These are phyloP conservation scores for Sugiyamaella sp. DNA, from an alignment of 1,139 yeast genomes.

Conservation along the genomic window DNA sequence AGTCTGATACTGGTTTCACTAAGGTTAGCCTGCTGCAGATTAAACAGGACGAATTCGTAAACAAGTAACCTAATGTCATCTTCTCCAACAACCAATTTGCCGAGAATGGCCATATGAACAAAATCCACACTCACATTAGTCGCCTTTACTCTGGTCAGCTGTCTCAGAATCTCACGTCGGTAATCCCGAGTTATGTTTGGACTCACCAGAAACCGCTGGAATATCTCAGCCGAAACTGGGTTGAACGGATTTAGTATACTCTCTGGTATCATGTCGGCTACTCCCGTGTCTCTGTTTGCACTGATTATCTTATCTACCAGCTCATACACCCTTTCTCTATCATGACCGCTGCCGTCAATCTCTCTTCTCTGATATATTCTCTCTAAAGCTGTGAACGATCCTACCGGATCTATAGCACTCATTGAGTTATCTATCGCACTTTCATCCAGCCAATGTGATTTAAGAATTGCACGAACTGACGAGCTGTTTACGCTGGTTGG, in stretches of 20 bases:
- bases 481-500: not conserved
- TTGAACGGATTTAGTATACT: conserved; percentile 19
- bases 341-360: not conserved
- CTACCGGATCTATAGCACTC: conserved; percentile 15
- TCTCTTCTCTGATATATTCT: not conserved
- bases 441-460: conserved; percentile 20
- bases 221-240: conserved; percentile 17
- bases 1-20: conserved; percentile 27
- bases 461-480: conserved; percentile 4
- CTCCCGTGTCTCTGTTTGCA: conserved; percentile 10
- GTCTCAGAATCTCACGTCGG: conserved; percentile 20
- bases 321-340: conserved; percentile 4
- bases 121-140: conserved; percentile 27
- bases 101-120: conserved; percentile 25
- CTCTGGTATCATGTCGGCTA: conserved; percentile 2
- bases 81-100: conserved; percentile 18
- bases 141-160: conserved; percentile 24
- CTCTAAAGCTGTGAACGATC: not conserved
- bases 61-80: conserved; percentile 28
- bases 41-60: conserved; percentile 30
- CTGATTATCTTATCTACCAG: conserved; percentile 19
- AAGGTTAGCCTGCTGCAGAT: conserved; percentile 21
- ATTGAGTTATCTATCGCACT: conserved; percentile 9
- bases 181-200: conserved; percentile 9
- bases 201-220: conserved; percentile 18